These are phyloP conservation scores for Cystofilobasidium macerans DNA, from an alignment of 768 basidiomycete genomes.

Conservation along the genomic window DNA sequence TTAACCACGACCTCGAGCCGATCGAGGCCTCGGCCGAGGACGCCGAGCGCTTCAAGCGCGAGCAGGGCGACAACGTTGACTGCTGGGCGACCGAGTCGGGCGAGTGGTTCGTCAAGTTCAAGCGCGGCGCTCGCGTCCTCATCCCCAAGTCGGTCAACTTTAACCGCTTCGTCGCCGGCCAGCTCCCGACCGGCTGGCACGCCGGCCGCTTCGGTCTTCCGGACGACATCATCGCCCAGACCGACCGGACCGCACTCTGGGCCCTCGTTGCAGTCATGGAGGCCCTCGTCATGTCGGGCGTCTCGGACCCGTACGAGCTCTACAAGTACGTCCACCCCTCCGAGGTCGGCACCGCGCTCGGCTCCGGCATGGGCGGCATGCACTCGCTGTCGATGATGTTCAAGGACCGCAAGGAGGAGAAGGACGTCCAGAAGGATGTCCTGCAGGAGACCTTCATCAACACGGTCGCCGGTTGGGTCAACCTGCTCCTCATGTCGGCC, in stretches of 20 bases:
- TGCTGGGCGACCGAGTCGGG: conserved; percentile 82
- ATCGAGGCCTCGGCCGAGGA: conserved; percentile 85
- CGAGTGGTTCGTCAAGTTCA: conserved; percentile 98
- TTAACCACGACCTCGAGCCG: conserved; percentile 90
- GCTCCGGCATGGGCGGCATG: conserved; percentile 96
- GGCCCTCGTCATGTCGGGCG: conserved; percentile 89
- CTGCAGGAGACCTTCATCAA: conserved; percentile 99
- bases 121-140: conserved; percentile 86
- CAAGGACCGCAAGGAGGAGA: conserved; percentile 95
- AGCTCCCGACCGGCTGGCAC: conserved; percentile 94
- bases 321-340: conserved; percentile 95
- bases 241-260: conserved; percentile 87
- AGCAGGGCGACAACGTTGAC: conserved; percentile 94
- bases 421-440: conserved; percentile 95
- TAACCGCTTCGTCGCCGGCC: conserved; percentile 86
- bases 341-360: conserved; percentile 84
- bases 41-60: conserved; percentile 86
- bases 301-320: conserved; percentile 95
- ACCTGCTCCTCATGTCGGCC: conserved; percentile 84
- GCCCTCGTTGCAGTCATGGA: conserved; percentile 88
- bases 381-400: conserved; percentile 90
- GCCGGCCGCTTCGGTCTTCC: conserved; percentile 95
- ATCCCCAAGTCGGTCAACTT: conserved; percentile 94
- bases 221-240: conserved; percentile 86
- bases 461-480: conserved; percentile 96